Conservation (phyloP, 169 alveolate species). For the Plasmodium sp. region DNA sequence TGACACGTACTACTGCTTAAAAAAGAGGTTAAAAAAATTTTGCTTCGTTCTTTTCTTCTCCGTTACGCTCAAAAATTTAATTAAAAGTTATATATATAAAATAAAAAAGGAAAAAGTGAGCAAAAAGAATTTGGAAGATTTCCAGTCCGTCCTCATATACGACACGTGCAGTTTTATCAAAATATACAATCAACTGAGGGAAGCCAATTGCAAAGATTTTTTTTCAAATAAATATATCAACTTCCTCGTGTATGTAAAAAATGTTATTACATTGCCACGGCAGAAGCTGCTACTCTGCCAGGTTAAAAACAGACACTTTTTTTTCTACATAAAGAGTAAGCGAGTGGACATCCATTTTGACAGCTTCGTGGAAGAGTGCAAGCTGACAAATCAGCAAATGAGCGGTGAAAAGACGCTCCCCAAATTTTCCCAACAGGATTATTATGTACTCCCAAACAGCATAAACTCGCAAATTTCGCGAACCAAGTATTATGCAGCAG, state of each 20-base stretch:
- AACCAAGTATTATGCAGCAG: neutral
- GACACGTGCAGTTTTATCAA: constrained; percentile 71
- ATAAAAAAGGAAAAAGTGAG: constrained; percentile 47
- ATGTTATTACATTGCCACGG: constrained; percentile 34
- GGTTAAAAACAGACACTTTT: constrained; percentile 34
- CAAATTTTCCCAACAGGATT: neutral
- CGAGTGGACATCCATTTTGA: constrained; percentile 50
- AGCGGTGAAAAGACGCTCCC: neutral
- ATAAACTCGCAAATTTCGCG: neutral
- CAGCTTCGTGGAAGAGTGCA: constrained; percentile 5
- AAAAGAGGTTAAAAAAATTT: constrained; percentile 38
- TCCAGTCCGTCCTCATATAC: constrained; percentile 59
- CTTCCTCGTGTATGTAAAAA: constrained; percentile 33
- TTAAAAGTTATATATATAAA: constrained; percentile 56
- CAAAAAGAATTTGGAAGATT: constrained; percentile 36
- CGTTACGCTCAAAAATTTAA: constrained; percentile 62
- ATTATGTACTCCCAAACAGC: neutral
- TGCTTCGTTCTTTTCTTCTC: constrained; percentile 60
- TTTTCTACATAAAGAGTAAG: constrained; percentile 45
- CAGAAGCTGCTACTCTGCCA: constrained; percentile 19
- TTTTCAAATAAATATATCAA: constrained; percentile 48
- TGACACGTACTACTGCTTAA: constrained; percentile 53
- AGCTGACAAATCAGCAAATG: neutral
- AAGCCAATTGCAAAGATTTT: constrained; percentile 35
- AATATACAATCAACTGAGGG: constrained; percentile 38